Percentiles rank a stretch among this genome's conserved stretches.
phyloP scores from a whole-genome alignment of 139 green algal species.

The Chlorella sp. region DNA sequence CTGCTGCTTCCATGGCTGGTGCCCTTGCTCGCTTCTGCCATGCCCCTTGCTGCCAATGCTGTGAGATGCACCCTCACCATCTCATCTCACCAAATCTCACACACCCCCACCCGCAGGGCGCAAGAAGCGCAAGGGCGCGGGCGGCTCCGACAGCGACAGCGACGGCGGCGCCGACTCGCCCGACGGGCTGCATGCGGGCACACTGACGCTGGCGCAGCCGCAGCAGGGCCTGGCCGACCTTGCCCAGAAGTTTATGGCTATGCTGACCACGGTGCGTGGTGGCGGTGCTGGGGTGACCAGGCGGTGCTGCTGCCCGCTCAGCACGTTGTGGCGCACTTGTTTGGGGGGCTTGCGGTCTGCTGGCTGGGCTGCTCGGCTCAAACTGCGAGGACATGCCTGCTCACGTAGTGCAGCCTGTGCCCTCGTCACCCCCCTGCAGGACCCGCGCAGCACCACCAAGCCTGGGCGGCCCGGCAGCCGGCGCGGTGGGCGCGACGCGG shows the following conservation, averaged over 20 bases:
- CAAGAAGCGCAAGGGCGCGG: constrained; percentile 48
- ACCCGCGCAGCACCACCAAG: neutral
- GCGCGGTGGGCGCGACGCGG: neutral
- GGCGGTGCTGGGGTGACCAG: neutral
- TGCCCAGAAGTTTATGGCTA: constrained; percentile 44
- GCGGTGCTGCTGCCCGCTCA: no score
- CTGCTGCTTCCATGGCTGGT: neutral
- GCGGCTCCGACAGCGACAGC: constrained; percentile 17
- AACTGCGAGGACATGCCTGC: no score
- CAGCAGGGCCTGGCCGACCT: constrained; percentile 45
- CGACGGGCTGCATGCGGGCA: neutral
- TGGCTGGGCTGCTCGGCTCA: no score
- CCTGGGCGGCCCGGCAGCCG: neutral
- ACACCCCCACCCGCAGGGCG: constrained; percentile 41
- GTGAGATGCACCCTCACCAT: no score
- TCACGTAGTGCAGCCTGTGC: no score
- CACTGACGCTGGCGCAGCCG: constrained; percentile 26
- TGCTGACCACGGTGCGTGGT: constrained; percentile 33
- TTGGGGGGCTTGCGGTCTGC: no score
- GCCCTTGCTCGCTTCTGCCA: no score
- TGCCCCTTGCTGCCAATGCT: no score
- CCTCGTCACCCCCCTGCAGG: neutral
- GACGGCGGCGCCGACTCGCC: neutral
- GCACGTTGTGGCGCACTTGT: no score
- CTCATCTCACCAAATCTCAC: neutral